Evolutionary conservation across 2,329 filamentous ascomycete species (phyloP).

Genomic region (Emergomyces orientalis): DNA sequence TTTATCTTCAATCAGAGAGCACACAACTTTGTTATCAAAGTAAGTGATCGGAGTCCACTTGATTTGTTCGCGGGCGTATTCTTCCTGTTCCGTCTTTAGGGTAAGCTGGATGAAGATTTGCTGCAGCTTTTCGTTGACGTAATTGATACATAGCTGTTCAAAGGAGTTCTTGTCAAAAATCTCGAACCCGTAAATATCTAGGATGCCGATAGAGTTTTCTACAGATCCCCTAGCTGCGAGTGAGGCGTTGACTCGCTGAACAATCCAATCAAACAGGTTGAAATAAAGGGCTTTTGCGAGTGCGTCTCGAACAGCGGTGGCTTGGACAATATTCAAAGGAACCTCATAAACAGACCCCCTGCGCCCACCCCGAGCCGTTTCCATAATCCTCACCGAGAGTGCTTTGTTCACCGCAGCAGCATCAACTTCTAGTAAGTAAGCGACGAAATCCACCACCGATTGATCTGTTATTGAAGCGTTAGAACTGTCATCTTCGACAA

Average conservation of each 20-base stretch:
- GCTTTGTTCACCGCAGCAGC: slow-evolving; percentile 71
- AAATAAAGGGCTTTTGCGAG: slow-evolving; percentile 92
- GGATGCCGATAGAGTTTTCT: slow-evolving; percentile 81
- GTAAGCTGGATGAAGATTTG: slow-evolving; percentile 99
- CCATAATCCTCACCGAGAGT: slow-evolving; percentile 79
- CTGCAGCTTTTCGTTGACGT: slow-evolving; percentile 97
- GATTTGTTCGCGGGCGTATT: slow-evolving; percentile 92
- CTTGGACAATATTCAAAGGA: slow-evolving; percentile 80
- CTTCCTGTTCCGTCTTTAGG: slow-evolving; percentile 91
- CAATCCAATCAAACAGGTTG: slow-evolving; percentile 98
- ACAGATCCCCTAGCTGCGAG: slow-evolving; percentile 67
- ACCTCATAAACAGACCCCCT: slow-evolving; percentile 61
- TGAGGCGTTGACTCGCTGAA: slow-evolving; percentile 81
- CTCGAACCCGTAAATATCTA: slow-evolving; percentile 98
- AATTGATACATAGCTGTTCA: slow-evolving; percentile 98
- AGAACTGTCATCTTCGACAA: slow-evolving; percentile 77
- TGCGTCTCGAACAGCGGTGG: slow-evolving; percentile 77
- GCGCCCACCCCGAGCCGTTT: slow-evolving; percentile 56
- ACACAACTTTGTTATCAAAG: slow-evolving; percentile 99
- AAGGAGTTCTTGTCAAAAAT: slow-evolving; percentile 99
- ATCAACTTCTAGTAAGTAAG: slow-evolving; percentile 85
- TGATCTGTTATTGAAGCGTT: slow-evolving; percentile 81
- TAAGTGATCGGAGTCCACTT: slow-evolving; percentile 99
- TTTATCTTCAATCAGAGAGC: slow-evolving; percentile 88
- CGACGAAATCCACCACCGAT: slow-evolving; percentile 87